Conservation (phyloP, 2,329 filamentous ascomycete species). For the Microsporum canis region DNA sequence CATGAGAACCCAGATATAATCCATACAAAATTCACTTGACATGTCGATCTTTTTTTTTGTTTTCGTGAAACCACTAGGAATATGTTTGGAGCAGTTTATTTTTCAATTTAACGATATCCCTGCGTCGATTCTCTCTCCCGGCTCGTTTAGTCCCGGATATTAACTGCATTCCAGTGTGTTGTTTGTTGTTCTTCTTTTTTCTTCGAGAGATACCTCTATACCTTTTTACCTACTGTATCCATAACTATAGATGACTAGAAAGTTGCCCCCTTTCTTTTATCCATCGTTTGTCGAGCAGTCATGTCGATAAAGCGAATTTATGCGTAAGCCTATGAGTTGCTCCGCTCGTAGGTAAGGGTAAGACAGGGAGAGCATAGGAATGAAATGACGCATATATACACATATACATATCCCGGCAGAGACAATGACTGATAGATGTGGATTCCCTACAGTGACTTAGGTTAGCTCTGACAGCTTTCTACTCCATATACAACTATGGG, state of each 20-base stretch:
- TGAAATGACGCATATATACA: background rate
- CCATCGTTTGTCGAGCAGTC: background rate
- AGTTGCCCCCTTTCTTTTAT: background rate
- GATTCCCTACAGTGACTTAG: background rate
- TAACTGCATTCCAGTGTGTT: background rate
- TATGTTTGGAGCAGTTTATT: slow-evolving; percentile 3
- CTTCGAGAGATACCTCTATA: background rate
- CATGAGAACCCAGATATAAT: slow-evolving; percentile 99
- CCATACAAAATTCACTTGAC: slow-evolving; percentile 86
- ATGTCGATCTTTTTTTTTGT: background rate
- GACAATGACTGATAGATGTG: background rate
- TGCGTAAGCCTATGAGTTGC: background rate
- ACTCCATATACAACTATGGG: background rate
- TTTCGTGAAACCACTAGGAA: slow-evolving; percentile 2
- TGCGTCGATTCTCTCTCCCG: background rate
- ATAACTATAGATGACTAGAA: background rate
- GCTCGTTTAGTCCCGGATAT: background rate
- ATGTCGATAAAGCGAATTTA: background rate
- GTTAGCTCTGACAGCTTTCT: background rate
- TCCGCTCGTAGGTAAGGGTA: background rate
- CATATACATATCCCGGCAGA: background rate
- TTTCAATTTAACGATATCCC: slow-evolving; percentile 2
- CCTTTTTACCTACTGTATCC: background rate
- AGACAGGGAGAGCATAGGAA: background rate
- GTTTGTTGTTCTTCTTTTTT: background rate